Evolutionary conservation across 352 stramenopile species (phyloP), one percentile per base, ranked within the genome.

Genomic region (Pythium folliculosum): DNA sequence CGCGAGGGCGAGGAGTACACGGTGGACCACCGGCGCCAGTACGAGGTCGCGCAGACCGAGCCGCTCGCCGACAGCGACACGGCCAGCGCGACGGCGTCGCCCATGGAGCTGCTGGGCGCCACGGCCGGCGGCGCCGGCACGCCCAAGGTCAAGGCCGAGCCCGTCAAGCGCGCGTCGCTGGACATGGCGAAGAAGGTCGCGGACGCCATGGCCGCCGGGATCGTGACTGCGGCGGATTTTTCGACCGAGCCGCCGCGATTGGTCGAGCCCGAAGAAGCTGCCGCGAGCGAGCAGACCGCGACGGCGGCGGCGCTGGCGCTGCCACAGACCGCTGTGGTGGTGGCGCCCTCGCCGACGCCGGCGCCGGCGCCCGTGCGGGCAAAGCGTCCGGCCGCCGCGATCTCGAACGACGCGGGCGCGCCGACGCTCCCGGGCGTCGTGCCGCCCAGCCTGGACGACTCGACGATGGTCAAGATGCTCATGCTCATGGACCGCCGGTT

Each of bases 1-100:
- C 86, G 81, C 68, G 75, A 90, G 47, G 84, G 82, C 59, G 86
- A 94, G 73, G 78, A 81, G 37, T 94, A 94, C 75, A 88, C 73
- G 25, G 71, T 94, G 21, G 81, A 90, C 55, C 86, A 94, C 71
- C 82, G 86, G 14, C 82, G 84, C 43, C 80, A 82, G 64, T 94
- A 82, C 64, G 86, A 94, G 65, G 80, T 92, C 38, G 86, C 84
- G 40, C 83, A 85, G 59, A 77, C 89, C 53, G 81, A 94, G 54
- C 57, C 70, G 54, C 43, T 72, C 44, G 63, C 70, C 43, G 72
- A 76, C 63, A 80, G 52, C 52, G 70, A 76, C 49, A 51, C 59
- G 21, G 49, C 61, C 38, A 67, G 66, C 47, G 66, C 66, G 12
- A 61, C 59, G 5, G 66, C 59, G 14, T 67, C 66, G 47, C 58